Conservation (phyloP, 1,139 yeast species). For the Kodamaea fungicola region DNA sequence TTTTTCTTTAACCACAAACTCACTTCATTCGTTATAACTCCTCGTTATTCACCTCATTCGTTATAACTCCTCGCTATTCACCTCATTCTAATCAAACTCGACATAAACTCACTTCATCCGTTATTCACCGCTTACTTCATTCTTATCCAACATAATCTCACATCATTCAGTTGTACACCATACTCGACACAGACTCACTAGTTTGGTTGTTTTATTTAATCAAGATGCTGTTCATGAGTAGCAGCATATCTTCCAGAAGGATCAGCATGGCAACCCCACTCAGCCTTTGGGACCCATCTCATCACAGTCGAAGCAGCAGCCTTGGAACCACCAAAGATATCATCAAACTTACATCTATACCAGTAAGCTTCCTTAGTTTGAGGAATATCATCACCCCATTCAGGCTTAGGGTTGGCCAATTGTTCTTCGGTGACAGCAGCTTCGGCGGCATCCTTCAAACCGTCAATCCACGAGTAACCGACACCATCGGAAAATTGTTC, state of each 20-base stretch:
- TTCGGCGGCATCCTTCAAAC: slow-evolving; percentile 93
- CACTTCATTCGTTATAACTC: too few species aligned
- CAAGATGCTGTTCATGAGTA: slow-evolving; percentile 66
- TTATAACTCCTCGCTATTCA: too few species aligned
- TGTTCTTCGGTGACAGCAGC: slow-evolving; percentile 82
- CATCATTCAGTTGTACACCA: too few species aligned
- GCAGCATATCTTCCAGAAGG: slow-evolving; percentile 97
- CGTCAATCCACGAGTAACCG: slow-evolving; percentile 99
- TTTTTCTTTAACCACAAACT: too few species aligned
- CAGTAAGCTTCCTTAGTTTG: slow-evolving; percentile 98
- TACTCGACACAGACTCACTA: too few species aligned
- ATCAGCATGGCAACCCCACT: slow-evolving; percentile 99
- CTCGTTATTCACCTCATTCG: too few species aligned
- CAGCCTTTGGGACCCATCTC: slow-evolving; percentile 99
- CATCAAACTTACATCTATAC: slow-evolving; percentile 96
- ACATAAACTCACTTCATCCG: too few species aligned
- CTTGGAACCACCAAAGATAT: slow-evolving; percentile 71
- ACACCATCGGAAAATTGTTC: slow-evolving; percentile 99
- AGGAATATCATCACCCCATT: slow-evolving; percentile 95
- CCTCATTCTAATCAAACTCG: too few species aligned
- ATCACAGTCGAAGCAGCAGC: slow-evolving; percentile 95
- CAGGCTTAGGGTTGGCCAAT: slow-evolving; percentile 83
- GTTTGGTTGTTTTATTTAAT: too few species aligned
- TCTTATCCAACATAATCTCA: too few species aligned
- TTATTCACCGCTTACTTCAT: too few species aligned